Conservation (phyloP, 192 early-diverging fungal genomes). For the Umbelopsis vinacea region DNA sequence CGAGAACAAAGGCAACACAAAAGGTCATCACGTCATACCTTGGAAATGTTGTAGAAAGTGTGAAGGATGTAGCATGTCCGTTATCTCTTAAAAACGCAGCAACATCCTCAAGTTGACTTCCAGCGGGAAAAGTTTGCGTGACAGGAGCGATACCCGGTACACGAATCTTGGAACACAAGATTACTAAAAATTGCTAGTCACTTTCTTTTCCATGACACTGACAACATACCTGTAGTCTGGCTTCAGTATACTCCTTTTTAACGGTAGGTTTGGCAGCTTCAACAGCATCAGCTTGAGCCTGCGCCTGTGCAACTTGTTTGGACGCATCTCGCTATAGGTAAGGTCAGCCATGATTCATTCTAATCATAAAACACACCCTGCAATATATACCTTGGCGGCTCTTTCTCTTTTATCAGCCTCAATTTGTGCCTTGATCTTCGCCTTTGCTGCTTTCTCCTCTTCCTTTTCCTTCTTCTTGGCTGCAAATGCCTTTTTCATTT, state of each 20-base stretch:
- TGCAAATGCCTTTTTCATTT: slow-evolving; percentile 76
- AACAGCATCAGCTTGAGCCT: slow-evolving; percentile 34
- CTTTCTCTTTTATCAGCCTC: slow-evolving; percentile 80
- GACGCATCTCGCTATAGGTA: slow-evolving; percentile 3
- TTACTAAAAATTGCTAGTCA: neutral
- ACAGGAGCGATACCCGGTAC: slow-evolving; percentile 55
- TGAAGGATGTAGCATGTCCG: slow-evolving; percentile 50
- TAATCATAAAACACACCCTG: neutral
- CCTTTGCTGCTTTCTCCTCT: slow-evolving; percentile 72
- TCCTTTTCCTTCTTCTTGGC: slow-evolving; percentile 79
- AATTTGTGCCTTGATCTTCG: slow-evolving; percentile 77
- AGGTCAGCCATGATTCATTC: neutral
- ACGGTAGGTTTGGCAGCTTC: slow-evolving; percentile 15
- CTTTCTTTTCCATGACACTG: neutral
- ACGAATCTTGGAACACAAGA: slow-evolving; percentile 54
- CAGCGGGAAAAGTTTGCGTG: slow-evolving; percentile 65
- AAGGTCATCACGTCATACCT: slow-evolving; percentile 42
- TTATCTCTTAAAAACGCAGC: slow-evolving; percentile 59
- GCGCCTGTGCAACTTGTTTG: slow-evolving; percentile 35
- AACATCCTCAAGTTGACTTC: slow-evolving; percentile 61
- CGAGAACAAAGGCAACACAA: neutral
- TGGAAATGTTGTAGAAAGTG: slow-evolving; percentile 75
- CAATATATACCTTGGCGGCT: slow-evolving; percentile 56
- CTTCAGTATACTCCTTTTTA: slow-evolving; percentile 73
- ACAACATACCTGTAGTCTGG: slow-evolving; percentile 70